Conservation (phyloP, 2,329 filamentous ascomycete genomes). For the Nothomitra cinnamomea region DNA sequence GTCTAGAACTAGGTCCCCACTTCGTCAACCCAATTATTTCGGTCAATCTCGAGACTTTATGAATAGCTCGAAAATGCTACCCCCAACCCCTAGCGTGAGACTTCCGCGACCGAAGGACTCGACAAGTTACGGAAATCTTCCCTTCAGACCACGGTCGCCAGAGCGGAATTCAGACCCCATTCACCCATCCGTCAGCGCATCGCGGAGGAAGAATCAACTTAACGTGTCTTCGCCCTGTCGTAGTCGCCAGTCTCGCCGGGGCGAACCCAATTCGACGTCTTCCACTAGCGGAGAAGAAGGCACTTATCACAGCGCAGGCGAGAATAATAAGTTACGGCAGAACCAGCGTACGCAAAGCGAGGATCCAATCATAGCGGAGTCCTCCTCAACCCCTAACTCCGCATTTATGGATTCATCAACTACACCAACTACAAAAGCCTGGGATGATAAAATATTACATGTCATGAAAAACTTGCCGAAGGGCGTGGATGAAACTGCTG, state of each 20-base stretch:
- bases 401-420: conserved; percentile 20
- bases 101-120: background rate
- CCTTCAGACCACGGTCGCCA: background rate
- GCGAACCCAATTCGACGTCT: conserved; percentile 8
- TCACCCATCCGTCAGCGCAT: background rate
- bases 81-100: background rate
- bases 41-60: background rate
- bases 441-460: conserved; percentile 43
- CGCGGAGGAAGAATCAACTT: background rate
- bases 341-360: conserved; percentile 7
- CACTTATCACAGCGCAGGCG: conserved; percentile 4
- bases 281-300: conserved; percentile 21
- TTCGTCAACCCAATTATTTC: background rate
- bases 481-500: conserved; percentile 66
- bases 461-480: conserved; percentile 64
- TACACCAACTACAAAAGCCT: conserved; percentile 33
- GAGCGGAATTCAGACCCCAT: background rate
- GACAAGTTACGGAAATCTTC: background rate
- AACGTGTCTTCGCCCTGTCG: background rate
- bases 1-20: background rate
- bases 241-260: background rate
- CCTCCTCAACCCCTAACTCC: conserved; percentile 1
- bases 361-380: conserved; percentile 8
- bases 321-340: conserved; percentile 6
- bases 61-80: background rate